Evolutionary conservation across 257 asterid genomes (phyloP), one percentile per base, ranked within the genome.

Genomic region (Nicotiana noctiflora): DNA sequence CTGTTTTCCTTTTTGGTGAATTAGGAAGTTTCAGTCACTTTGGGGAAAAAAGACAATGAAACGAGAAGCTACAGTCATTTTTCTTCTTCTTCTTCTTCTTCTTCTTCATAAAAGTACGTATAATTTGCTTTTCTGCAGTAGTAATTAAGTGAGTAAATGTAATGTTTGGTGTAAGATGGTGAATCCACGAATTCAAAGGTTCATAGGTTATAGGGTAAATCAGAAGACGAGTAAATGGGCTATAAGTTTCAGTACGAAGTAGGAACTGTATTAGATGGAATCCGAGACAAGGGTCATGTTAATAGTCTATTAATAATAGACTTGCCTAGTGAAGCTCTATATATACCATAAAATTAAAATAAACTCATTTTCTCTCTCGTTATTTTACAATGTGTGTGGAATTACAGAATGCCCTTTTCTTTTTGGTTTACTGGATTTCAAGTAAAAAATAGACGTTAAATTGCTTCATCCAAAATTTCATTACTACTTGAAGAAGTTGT

Each of bases 111-210:
- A 9, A 55, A 55, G 70, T 27, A 27, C 21, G 2, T 25, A 29
- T 3, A 6, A 37, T n/a, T 63, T 63, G 70, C 44, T 63, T 13
- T 63, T 63, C 70, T 14, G 70, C 0, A 64, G 72, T 29, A 62
- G 8, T 62, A 31, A 13, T 6, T 13, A 19, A 46, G 21, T 46
- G 44, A 6, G 9, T 37, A 46, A 72, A 72, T 46, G 23, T 72
- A 6, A 23, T 40, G 57, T 21, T 70, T 40, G 34, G 77, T 49
- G 40, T 23, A 8, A 46, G 60, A 13, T 72, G 21, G 40, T 72
- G 78, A 72, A 72, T 46, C 78, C 40, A 72, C 7, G 8, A 72
- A 72, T 46, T 34, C 78, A 72, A 7, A 46, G 78, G 78, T 23
- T 46, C 60, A 72, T 13, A 23, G 23, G 60, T 34, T 3, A 4